phyloP scores from a whole-genome alignment of 2,329 filamentous ascomycete genomes.

The Chrysoporthe puriensis region DNA sequence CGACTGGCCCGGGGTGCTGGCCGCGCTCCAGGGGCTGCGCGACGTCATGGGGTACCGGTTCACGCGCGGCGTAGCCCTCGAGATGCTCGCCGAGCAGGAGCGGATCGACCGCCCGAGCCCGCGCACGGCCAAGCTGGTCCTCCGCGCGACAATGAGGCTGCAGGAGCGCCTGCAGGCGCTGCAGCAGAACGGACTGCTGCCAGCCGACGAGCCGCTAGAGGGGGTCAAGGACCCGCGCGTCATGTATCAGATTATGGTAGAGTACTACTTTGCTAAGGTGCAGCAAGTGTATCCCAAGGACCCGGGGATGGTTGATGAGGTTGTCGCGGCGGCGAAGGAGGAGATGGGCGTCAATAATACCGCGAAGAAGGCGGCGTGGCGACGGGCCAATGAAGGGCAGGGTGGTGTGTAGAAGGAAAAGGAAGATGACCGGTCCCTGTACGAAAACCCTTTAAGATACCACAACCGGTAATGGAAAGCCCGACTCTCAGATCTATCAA shows the following conservation, averaged over 20 bases:
- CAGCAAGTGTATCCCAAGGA: neutral
- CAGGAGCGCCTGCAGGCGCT: constrained; percentile 17
- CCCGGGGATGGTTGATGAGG: neutral
- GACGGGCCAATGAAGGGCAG: neutral
- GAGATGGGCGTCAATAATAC: constrained; percentile 20
- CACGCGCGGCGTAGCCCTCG: constrained; percentile 38
- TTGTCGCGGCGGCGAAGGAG: constrained; percentile 11
- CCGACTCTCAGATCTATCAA: neutral
- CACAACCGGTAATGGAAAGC: neutral
- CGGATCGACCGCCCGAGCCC: constrained; percentile 28
- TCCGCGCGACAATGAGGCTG: constrained; percentile 26
- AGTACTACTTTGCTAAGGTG: constrained; percentile 25
- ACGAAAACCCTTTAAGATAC: neutral
- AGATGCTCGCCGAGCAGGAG: constrained; percentile 38
- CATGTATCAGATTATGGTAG: constrained; percentile 21
- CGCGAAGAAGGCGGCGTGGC: neutral
- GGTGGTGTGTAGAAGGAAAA: neutral
- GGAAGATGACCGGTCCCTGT: neutral
- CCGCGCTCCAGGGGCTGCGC: constrained; percentile 42
- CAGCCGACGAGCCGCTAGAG: neutral
- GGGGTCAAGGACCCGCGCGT: constrained; percentile 19
- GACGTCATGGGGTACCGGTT: constrained; percentile 37
- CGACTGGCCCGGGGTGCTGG: constrained; percentile 51
- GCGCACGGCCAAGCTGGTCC: constrained; percentile 26
- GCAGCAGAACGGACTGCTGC: constrained; percentile 6